A percentile compares a stretch with the other conserved stretches of the same genome.
Conservation (phyloP, 495 filamentous ascomycete species). For the Hyaloscypha variabilis region DNA sequence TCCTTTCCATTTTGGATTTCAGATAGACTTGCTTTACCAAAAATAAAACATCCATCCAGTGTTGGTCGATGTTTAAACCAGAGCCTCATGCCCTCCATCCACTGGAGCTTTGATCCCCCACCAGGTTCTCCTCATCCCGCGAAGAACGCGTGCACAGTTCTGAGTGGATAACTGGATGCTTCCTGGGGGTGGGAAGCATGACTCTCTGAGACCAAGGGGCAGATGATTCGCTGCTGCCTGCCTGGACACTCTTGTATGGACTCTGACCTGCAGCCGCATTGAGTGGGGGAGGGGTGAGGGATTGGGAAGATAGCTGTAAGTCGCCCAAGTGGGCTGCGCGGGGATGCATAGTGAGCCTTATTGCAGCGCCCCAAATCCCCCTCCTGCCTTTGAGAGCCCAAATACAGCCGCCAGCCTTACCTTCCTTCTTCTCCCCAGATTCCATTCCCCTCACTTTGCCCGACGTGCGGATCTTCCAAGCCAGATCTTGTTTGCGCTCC, state of each 20-base stretch:
- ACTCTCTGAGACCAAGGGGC: background rate
- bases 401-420: background rate
- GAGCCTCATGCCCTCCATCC: background rate
- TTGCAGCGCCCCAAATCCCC: constrained; percentile 2
- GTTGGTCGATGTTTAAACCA: background rate
- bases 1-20: no score
- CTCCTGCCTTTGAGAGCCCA: background rate
- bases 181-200: background rate
- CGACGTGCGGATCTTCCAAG: background rate
- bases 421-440: background rate
- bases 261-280: background rate
- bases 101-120: background rate
- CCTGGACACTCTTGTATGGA: background rate
- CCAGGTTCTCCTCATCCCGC: constrained; percentile 1
- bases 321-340: constrained; percentile 9
- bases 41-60: background rate
- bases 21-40: no score
- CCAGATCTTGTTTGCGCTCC: no score
- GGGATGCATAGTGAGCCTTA: constrained; percentile 5
- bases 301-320: constrained; percentile 5
- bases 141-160: background rate
- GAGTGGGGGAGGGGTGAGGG: background rate
- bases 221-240: background rate
- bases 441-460: background rate
- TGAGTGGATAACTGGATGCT: constrained; percentile 5